phyloP scores from a whole-genome alignment of 1,139 yeast species.

The Debaryomyces sp. region DNA sequence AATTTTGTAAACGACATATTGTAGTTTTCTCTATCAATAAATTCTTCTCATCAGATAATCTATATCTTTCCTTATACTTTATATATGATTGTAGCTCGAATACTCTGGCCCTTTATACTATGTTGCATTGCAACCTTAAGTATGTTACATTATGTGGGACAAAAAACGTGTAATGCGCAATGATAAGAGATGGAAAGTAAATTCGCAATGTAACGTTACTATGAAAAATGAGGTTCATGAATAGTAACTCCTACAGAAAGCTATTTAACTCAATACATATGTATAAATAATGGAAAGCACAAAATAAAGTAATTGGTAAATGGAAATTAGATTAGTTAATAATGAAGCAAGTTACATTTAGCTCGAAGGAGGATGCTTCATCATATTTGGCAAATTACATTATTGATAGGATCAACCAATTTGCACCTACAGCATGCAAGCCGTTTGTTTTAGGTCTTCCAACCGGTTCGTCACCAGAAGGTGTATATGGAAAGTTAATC shows the following conservation, averaged over 20 bases:
- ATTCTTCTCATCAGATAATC: neutral
- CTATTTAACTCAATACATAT: neutral
- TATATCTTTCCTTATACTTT: neutral
- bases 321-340: neutral
- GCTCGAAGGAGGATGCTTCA: constrained; percentile 48
- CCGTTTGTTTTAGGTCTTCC: constrained; percentile 68
- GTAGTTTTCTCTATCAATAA: neutral
- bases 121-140: constrained; percentile 8
- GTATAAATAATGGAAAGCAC: neutral
- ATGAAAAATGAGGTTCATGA: neutral
- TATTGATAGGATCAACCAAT: constrained; percentile 45
- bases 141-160: constrained; percentile 6
- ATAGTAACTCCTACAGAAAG: neutral
- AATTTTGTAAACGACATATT: constrained; percentile 27
- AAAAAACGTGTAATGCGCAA: constrained; percentile 1
- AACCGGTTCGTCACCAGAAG: constrained; percentile 69
- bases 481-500: constrained; percentile 52
- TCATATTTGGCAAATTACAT: constrained; percentile 53
- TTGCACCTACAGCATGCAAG: constrained; percentile 46
- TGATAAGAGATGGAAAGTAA: neutral
- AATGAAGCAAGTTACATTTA: constrained; percentile 46
- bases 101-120: neutral
- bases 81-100: neutral
- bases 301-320: neutral
- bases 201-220: constrained; percentile 8